Conservation (phyloP, 2,329 filamentous ascomycete genomes). For the Cercospora sp. region DNA sequence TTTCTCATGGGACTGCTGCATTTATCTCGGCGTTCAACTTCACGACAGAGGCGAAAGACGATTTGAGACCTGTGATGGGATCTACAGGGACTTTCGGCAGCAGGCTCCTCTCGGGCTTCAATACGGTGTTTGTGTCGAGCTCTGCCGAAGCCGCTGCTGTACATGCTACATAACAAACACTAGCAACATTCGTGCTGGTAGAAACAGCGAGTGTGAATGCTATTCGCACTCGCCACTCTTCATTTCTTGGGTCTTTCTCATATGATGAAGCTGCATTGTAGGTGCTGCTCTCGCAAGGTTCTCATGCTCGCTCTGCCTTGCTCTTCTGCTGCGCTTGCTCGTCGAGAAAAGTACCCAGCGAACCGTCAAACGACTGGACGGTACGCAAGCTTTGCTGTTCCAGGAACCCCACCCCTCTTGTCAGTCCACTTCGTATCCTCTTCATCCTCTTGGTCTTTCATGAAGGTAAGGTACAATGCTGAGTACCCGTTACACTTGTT, state of each 20-base stretch:
- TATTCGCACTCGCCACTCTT: background rate
- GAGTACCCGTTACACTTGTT: background rate
- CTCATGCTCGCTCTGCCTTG: background rate
- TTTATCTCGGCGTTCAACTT: constrained; percentile 12
- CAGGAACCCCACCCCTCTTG: background rate
- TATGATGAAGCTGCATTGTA: background rate
- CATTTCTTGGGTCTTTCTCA: background rate
- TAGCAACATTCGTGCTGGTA: background rate
- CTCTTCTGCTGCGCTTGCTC: background rate
- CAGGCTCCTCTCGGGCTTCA: background rate
- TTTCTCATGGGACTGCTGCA: constrained; percentile 11
- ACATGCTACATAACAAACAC: background rate
- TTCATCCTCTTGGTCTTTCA: background rate
- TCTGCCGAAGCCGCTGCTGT: background rate
- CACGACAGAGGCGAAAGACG: constrained; percentile 2
- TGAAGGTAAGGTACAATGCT: background rate
- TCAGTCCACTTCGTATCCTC: background rate
- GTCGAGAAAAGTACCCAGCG: background rate
- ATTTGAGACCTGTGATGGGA: constrained; percentile 16
- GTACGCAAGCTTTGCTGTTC: background rate
- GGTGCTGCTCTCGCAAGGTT: background rate
- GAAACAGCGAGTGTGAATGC: background rate
- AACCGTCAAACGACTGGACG: background rate
- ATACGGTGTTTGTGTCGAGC: background rate
- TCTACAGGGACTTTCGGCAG: background rate